Evolutionary conservation across 1,139 yeast genomes (phyloP), one percentile per base, ranked within the genome.

Genomic region (Petasospora fabianii): DNA sequence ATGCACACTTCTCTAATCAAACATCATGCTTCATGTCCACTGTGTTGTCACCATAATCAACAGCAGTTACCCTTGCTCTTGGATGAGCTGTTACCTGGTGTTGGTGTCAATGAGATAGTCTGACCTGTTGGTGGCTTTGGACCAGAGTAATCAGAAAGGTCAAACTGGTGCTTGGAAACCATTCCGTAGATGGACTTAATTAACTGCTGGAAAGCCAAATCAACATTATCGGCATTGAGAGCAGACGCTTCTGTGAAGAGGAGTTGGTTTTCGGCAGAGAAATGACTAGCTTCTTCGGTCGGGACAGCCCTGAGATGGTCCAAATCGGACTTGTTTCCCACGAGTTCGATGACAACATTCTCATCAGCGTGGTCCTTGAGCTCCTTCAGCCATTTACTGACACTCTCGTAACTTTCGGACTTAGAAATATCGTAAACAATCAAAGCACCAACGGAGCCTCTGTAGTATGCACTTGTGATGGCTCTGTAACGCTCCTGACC

Each of bases 401-500:
- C 96, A 54, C 87, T 84, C 65, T 92, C 98, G 65, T 90, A 92
- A 40, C 92, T 77, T 62, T 84, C 94, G 24, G 95, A 84, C 65
- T 90, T 90, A 46, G 97, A 80, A 60, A 92, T 90, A 66, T 92
- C 98, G 65, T 92, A 92, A 50, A 92, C 96, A 47, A 92, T 83
- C 55, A 92, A 72, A 2, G 98, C 98, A 38, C 98, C 98, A 36
- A 90, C 96, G 1, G 98, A 98, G 34, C 98, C 98, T 60, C 98
- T 76, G 64, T 92, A 92, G 68, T 92, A 92, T 12, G 97, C 98
- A 46, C 95, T 82, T 29, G 98, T 94, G 59, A 92, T 92, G 38
- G 98, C 97, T 56, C 98, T 79, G 69, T 92, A 92, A 61, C 98
- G 79, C 66, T 92, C 98, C 69, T 92, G 98, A 44, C 98, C 98